Percentiles rank a stretch among this genome's conserved stretches.
phyloP scores from a whole-genome alignment of 2,329 filamentous ascomycete genomes.

The Juglanconis juglandina region DNA sequence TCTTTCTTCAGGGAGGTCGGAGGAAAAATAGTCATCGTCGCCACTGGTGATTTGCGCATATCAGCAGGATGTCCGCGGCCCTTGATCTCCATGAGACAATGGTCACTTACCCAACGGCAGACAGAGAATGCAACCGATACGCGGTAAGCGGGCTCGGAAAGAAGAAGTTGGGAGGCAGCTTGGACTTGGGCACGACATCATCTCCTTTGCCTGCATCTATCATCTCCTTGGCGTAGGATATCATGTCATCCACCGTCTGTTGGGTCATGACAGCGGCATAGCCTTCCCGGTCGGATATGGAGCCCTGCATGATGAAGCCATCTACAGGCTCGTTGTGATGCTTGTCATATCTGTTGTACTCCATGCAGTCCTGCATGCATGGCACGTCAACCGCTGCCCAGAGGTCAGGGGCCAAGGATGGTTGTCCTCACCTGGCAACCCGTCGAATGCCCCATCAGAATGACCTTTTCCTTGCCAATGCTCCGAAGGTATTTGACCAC shows the following conservation, averaged over 20 bases:
- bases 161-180: slow-evolving; percentile 40
- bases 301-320: slow-evolving; percentile 75
- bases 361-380: slow-evolving; percentile 47
- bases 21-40: slow-evolving; percentile 87
- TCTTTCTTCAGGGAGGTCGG: slow-evolving; percentile 59
- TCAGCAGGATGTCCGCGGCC: neutral
- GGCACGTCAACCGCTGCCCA: neutral
- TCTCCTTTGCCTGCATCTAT: slow-evolving; percentile 51
- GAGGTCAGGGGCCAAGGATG: neutral
- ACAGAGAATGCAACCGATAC: slow-evolving; percentile 50
- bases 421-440: slow-evolving; percentile 47
- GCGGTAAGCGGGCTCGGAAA: slow-evolving; percentile 46
- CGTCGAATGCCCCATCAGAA: slow-evolving; percentile 58
- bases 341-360: slow-evolving; percentile 45
- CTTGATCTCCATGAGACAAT: neutral
- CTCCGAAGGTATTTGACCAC: slow-evolving; percentile 52
- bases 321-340: slow-evolving; percentile 55
- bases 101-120: slow-evolving; percentile 45
- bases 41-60: slow-evolving; percentile 41
- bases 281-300: slow-evolving; percentile 73
- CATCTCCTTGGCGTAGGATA: slow-evolving; percentile 51
- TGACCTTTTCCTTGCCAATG: slow-evolving; percentile 48
- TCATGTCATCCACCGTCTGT: slow-evolving; percentile 39
- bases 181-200: slow-evolving; percentile 51
- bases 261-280: slow-evolving; percentile 43